Percentiles rank a stretch among this genome's conserved stretches.
Evolutionary conservation across 352 stramenopile genomes (phyloP).

Genomic region (Peronospora destructor): DNA sequence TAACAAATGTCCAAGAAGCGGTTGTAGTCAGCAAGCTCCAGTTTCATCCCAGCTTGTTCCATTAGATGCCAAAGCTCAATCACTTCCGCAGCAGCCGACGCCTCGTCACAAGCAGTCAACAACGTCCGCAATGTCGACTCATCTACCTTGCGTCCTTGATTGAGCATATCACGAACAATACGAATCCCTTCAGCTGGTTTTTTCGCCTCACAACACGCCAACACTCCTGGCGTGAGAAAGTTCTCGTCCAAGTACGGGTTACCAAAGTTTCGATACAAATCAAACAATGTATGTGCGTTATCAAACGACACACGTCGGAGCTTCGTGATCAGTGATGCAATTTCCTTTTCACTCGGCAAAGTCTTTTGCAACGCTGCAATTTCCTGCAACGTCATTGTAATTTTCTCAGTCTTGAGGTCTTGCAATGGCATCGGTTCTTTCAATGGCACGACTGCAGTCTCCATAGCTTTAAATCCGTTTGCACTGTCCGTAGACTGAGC

Average conservation of each 20-base stretch:
- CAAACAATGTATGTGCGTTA: conserved; percentile 71
- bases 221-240: conserved; percentile 71
- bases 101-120: conserved; percentile 67
- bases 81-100: conserved; percentile 48
- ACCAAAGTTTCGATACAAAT: conserved; percentile 82
- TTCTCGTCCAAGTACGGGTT: conserved; percentile 80
- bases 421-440: conserved; percentile 29
- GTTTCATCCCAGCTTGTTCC: conserved; percentile 48
- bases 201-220: conserved; percentile 72
- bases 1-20: conserved; percentile 74
- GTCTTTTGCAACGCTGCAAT: conserved; percentile 72
- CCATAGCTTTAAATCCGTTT: not conserved
- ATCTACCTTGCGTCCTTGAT: conserved; percentile 79
- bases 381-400: conserved; percentile 66
- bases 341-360: conserved; percentile 56
- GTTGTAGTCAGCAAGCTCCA: conserved; percentile 56
- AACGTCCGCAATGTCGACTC: conserved; percentile 60
- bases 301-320: conserved; percentile 66
- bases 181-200: conserved; percentile 63
- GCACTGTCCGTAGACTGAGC: not conserved
- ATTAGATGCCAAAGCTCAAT: conserved; percentile 72
- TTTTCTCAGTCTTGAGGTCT: conserved; percentile 47
- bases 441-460: conserved; percentile 14
- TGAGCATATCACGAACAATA: conserved; percentile 79
- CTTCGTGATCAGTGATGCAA: conserved; percentile 49